These are phyloP conservation scores for Mesotaenium endlicherianum DNA, from an alignment of 139 green algal genomes.

Conservation along the genomic window DNA sequence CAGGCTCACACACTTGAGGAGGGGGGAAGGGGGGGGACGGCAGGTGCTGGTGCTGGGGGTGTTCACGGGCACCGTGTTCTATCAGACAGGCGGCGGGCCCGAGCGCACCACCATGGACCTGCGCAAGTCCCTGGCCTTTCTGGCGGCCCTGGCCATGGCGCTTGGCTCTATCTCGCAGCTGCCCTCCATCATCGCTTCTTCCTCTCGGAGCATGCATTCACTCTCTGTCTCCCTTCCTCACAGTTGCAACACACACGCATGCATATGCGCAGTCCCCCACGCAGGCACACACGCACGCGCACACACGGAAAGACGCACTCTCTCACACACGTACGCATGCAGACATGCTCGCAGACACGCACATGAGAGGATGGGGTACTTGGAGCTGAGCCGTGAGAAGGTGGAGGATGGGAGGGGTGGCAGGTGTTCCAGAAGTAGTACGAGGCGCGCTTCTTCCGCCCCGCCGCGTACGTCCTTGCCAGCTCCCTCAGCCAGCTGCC, in stretches of 20 bases:
- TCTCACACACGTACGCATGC: background rate
- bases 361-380: no score
- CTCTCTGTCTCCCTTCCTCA: background rate
- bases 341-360: no score
- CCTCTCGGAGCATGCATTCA: background rate
- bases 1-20: no score
- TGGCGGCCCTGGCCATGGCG: constrained; percentile 12
- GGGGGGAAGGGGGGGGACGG: no score
- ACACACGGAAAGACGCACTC: no score
- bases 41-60: constrained; percentile 41
- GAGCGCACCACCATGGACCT: constrained; percentile 14
- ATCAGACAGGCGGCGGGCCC: background rate
- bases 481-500: background rate
- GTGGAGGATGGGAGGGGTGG: background rate
- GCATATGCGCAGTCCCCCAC: background rate
- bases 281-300: no score
- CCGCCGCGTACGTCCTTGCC: constrained; percentile 21
- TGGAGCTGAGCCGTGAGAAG: no score
- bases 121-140: constrained; percentile 23
- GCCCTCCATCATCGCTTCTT: no score
- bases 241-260: no score
- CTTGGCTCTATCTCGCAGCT: constrained; percentile 25
- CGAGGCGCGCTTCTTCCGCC: constrained; percentile 28
- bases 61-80: constrained; percentile 47
- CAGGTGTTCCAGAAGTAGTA: constrained; percentile 41